Evolutionary conservation across 768 basidiomycete species (phyloP).

Genomic region (Hygrocybe coccinea): DNA sequence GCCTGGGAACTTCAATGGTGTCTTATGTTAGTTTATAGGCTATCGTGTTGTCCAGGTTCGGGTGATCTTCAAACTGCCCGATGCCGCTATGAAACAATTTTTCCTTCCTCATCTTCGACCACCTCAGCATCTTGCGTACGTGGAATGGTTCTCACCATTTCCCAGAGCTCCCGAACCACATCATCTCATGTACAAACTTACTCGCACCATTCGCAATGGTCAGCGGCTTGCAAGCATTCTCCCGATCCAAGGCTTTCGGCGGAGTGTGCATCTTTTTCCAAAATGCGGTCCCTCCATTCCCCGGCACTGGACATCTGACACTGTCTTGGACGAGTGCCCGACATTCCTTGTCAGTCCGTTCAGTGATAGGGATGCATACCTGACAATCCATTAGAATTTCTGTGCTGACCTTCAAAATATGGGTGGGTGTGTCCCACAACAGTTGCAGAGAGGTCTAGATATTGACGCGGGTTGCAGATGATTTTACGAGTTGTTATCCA

Average conservation of each 20-base stretch:
- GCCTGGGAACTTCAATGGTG: no score
- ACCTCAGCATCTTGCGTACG: conserved; percentile 21
- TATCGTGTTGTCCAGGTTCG: conserved; percentile 25
- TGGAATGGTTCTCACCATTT: conserved; percentile 25
- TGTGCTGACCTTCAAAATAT: background rate
- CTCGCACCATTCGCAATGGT: conserved; percentile 4
- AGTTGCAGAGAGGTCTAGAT: background rate
- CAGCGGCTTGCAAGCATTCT: conserved; percentile 21
- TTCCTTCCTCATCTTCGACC: conserved; percentile 7
- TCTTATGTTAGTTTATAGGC: conserved; percentile 11
- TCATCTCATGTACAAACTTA: conserved; percentile 19
- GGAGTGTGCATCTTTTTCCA: conserved; percentile 30
- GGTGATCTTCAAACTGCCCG: conserved; percentile 22
- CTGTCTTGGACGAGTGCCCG: conserved; percentile 25
- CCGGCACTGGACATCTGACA: conserved; percentile 28
- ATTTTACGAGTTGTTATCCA: no score
- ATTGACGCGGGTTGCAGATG: background rate
- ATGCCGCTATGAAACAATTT: conserved; percentile 4
- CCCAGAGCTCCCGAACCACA: conserved; percentile 10
- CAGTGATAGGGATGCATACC: conserved; percentile 20
- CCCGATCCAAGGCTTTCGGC: conserved; percentile 22
- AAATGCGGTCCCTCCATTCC: conserved; percentile 27
- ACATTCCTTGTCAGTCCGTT: conserved; percentile 31
- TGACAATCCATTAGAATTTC: background rate
- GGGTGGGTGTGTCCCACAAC: background rate